Conservation (phyloP, 75 land plant genomes). For the Picea sitchensis region DNA sequence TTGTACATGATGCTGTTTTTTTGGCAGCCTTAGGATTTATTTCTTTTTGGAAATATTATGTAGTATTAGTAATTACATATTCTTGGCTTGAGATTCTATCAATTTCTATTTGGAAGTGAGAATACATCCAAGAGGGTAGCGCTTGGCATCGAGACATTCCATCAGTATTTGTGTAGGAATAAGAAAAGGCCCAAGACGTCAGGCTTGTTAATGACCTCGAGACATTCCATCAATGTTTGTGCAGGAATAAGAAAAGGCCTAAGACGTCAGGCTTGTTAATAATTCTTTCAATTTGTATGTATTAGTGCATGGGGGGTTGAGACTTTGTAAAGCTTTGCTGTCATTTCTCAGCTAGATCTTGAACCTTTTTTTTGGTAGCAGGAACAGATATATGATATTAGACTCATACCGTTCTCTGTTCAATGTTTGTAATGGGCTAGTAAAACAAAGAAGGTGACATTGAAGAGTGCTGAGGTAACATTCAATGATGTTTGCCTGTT, state of each 20-base stretch:
- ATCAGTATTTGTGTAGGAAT: background rate
- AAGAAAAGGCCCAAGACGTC: background rate
- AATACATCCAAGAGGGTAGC: background rate
- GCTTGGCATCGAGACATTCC: background rate
- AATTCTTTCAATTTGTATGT: background rate
- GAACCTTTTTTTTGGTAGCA: background rate
- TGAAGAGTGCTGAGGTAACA: background rate
- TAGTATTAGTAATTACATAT: background rate
- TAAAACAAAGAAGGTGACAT: background rate
- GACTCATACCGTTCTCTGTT: background rate
- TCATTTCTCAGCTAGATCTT: background rate
- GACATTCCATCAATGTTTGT: background rate
- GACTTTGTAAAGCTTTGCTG: background rate
- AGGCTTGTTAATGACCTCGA: background rate
- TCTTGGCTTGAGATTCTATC: background rate
- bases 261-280: background rate
- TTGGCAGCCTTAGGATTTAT: background rate
- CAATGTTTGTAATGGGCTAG: background rate
- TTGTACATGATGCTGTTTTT: background rate
- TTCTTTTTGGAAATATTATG: background rate
- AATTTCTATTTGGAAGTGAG: background rate
- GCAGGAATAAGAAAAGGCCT: background rate
- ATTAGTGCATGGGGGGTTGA: background rate
- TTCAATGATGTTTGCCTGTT: background rate
- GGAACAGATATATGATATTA: too few relatives aligned